Conservation (phyloP, 1,284 basidiomycete species). For the Meira nashicola region DNA sequence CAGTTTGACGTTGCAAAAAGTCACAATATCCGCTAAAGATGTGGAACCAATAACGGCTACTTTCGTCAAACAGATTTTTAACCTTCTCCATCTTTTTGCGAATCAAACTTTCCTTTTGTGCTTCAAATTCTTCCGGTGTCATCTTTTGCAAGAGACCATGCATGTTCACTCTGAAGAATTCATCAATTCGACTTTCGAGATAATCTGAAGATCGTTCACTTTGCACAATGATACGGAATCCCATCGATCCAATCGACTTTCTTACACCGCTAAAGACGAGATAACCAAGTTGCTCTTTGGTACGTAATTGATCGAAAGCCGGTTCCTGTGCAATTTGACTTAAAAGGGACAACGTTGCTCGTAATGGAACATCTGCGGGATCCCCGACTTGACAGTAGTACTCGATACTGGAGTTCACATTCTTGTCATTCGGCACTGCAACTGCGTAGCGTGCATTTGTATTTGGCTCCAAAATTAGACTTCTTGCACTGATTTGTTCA, state of each 20-base stretch:
- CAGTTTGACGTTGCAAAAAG: conserved; percentile 60
- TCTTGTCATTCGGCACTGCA: conserved; percentile 75
- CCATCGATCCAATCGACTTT: conserved; percentile 60
- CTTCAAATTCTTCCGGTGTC: conserved; percentile 39
- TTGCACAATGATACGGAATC: conserved; percentile 83
- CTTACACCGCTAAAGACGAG: conserved; percentile 46
- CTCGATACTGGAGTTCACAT: conserved; percentile 70
- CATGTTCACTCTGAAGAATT: conserved; percentile 70
- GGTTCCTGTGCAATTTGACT: conserved; percentile 63
- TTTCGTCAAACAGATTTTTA: conserved; percentile 50
- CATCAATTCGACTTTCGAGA: conserved; percentile 81
- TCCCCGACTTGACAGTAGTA: conserved; percentile 49
- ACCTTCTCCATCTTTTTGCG: conserved; percentile 46
- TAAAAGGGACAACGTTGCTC: conserved; percentile 42
- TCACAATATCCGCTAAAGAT: conserved; percentile 60
- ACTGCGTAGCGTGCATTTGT: conserved; percentile 67
- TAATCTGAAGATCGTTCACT: conserved; percentile 79
- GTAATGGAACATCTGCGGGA: conserved; percentile 32
- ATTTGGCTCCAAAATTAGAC: conserved; percentile 57
- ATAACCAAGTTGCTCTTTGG: conserved; percentile 94
- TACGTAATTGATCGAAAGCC: conserved; percentile 88
- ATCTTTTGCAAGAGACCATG: conserved; percentile 54
- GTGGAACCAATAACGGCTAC: conserved; percentile 58
- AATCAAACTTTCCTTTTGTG: conserved; percentile 41
- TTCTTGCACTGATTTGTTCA: conserved; percentile 29